These are phyloP conservation scores for Acacia confusa DNA, from an alignment of 306 rosid species.

Conservation along the genomic window DNA sequence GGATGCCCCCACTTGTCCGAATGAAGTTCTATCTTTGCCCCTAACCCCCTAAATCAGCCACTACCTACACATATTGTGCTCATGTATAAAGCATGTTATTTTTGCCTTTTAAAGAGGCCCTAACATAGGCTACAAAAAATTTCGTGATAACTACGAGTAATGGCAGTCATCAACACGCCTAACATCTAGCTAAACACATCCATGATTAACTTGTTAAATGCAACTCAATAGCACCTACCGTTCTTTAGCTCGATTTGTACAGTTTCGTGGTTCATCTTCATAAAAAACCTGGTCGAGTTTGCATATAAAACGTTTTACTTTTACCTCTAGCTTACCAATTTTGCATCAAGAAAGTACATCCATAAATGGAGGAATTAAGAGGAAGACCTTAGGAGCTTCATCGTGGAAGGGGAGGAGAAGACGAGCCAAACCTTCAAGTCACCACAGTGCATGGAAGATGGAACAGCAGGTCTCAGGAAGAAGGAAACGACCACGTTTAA, in stretches of 20 bases:
- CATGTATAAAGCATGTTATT: no score
- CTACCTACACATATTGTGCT: no score
- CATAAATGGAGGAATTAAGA: neutral
- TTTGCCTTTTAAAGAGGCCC: no score
- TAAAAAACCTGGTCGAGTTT: constrained; percentile 64
- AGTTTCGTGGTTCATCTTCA: constrained; percentile 79
- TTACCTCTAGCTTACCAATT: neutral
- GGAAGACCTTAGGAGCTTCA: constrained; percentile 41
- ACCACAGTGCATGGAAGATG: no score
- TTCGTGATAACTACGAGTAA: no score
- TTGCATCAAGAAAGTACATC: neutral
- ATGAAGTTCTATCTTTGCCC: no score
- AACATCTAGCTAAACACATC: no score
- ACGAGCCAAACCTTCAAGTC: neutral
- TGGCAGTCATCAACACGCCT: no score
- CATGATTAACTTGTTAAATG: no score
- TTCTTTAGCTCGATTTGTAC: constrained; percentile 83
- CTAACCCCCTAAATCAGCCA: no score
- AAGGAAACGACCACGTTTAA: neutral
- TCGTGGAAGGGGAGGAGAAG: constrained; percentile 21
- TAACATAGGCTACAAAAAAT: no score
- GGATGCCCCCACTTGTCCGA: no score
- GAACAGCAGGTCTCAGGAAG: neutral
- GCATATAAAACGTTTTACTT: constrained; percentile 1
- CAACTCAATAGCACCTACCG: constrained; percentile 34